Evolutionary conservation across 2,329 filamentous ascomycete genomes (phyloP), one percentile per base, ranked within the genome.

Genomic region (Emmonsiellopsis sp.): DNA sequence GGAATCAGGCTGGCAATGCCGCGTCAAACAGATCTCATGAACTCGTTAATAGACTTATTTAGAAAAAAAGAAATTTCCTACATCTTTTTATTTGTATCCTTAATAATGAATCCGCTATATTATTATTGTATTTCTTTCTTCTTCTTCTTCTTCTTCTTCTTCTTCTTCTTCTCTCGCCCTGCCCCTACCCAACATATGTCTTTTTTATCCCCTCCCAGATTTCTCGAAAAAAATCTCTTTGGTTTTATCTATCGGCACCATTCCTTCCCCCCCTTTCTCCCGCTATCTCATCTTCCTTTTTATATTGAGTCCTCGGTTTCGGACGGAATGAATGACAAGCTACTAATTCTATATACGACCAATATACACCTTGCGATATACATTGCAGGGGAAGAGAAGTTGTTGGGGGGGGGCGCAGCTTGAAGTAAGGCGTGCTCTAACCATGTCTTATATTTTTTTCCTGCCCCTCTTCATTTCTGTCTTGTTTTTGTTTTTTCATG

Each of bases 1-100:
- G 67, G 82, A 82, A 55, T 94, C 89, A 27, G 91, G 91, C 58
- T 96, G 92, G 92, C 77, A 87, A 63, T 96, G 91, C 77, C 90
- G 85, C 74, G 77, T 96, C 62, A 86, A 82, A 62, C 79, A 95
- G 74, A 74, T 93, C 57, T 78, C 81, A 63, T 85, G 80, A 68
- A 56, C 6, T 32, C 11, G 5, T 21, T 36, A 45, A 44, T 17
- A 55, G 49, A 57, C 33, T 42, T 27, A 1, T 27, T 27, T 27
- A 27, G 21, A 27, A 27, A 27, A 27, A 27, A 17, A 27, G 21
- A 27, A 27, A 27, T 27, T 27, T 27, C 21, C 21, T 55, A 53
- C 47, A 55, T 17, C 11, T 50, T 45, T 32, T 47, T 52, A 17
- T 17, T 6, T n/a, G 17, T 39, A 34, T 27, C 39, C 27, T 27